These are phyloP conservation scores for Crithidia expoeki DNA, from an alignment of 208 protist genomes.

Conservation along the genomic window DNA sequence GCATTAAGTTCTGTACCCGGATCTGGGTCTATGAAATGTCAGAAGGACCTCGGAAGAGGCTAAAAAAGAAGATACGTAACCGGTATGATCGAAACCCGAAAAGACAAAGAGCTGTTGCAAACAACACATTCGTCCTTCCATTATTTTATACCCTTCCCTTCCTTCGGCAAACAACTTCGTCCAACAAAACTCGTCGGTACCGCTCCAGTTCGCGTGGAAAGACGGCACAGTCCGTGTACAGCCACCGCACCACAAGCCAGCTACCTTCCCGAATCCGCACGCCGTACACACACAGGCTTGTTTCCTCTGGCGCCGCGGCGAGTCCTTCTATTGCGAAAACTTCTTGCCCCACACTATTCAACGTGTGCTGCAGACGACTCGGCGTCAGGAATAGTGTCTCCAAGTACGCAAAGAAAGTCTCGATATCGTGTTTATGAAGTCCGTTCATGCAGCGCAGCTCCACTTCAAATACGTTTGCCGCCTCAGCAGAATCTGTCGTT, in stretches of 20 bases:
- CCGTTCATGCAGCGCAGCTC: constrained; percentile 44
- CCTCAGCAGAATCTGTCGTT: not conserved
- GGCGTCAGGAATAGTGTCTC: constrained; percentile 40
- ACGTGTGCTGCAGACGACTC: not conserved
- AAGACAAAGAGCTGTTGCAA: too few relatives aligned
- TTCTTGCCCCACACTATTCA: constrained; percentile 32
- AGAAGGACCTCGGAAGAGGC: too few relatives aligned
- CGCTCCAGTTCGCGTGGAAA: constrained; percentile 43
- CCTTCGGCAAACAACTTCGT: constrained; percentile 18
- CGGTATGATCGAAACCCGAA: too few relatives aligned
- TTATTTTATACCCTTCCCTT: too few relatives aligned
- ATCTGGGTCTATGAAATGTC: too few relatives aligned
- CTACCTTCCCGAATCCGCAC: constrained; percentile 25
- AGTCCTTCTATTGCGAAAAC: constrained; percentile 40
- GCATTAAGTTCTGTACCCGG: too few relatives aligned
- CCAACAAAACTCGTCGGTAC: constrained; percentile 45
- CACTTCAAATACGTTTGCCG: constrained; percentile 48
- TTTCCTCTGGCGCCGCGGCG: constrained; percentile 28
- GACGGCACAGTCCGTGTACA: constrained; percentile 31
- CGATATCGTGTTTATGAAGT: constrained; percentile 14
- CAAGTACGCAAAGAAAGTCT: constrained; percentile 34
- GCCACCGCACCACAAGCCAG: constrained; percentile 60
- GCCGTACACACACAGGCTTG: constrained; percentile 45
- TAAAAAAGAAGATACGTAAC: too few relatives aligned
- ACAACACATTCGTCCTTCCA: too few relatives aligned